Base-by-base conservation (phyloP, 306 rosid genomes). In the Quillaja saponaria region DNA sequence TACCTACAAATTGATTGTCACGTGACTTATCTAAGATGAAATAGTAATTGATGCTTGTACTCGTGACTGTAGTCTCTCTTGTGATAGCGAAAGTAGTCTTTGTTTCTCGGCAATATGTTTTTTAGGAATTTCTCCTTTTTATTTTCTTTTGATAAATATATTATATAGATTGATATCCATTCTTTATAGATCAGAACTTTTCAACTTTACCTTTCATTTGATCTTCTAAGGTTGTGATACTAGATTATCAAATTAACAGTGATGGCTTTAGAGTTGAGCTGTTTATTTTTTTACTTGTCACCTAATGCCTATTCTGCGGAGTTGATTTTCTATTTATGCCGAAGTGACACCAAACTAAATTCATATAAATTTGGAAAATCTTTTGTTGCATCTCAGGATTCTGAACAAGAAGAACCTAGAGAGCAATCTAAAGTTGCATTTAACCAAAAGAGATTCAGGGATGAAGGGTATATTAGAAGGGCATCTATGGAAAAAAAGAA, bases 321-420 rank as follows among this genome's bases (percentile, higher is more conserved):
- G 42, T 63, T 47, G 55, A 12, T 68, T 47, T 35, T 68, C 40
- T 25, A n/a, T n/a, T n/a, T n/a, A n/a, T n/a, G n/a, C n/a, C n/a
- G 48, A 17, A 35, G 35, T 33, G 34, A 44, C 17, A 48, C 34
- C 40, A 38, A 42, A 21, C 33, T 63, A 31, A 53, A 19, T 49
- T 28, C 3, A 44, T 58, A 28, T 49, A 40, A 18, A 41, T 15
- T 42, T 53, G 39, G 13, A 34, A 33, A 25, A 61, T n/a, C 19
- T 35, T 41, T 41, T 31, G 17, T 33, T 50, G 19, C 31, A 28
- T 67, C 75, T 68, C 77, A 90, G 97, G 78, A 72, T 65, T 33
- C 37, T 42, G 74, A 77, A 35, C 67, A 76, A 46, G 49, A 63
- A 52, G 66, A 63, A 59, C 57, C 35, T 25, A 67, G 20, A 35